Evolutionary conservation across 352 stramenopile genomes (phyloP).

Genomic region (Pythium guiyangense): DNA sequence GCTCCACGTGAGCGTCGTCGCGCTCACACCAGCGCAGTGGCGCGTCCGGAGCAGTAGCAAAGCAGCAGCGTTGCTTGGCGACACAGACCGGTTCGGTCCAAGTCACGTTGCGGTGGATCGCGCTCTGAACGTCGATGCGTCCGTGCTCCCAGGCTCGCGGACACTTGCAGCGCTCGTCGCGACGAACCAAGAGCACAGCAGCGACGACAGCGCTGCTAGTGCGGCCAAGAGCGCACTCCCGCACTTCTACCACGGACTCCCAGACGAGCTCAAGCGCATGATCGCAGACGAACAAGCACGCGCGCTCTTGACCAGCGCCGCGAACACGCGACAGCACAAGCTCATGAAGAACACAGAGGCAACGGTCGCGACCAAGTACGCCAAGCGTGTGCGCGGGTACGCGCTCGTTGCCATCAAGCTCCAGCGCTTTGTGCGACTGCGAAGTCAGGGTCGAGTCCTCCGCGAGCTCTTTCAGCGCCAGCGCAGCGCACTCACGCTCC

Average conservation of each 20-base stretch:
- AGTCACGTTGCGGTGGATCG: conserved; percentile 54
- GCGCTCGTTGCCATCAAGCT: conserved; percentile 39
- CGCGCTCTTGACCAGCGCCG: conserved; percentile 5
- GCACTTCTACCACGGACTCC: conserved; percentile 75
- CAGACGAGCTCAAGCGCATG: conserved; percentile 67
- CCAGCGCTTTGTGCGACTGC: conserved; percentile 42
- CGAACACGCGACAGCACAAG: conserved; percentile 18
- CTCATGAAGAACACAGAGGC: conserved; percentile 55
- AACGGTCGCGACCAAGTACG: conserved; percentile 48
- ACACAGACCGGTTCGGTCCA: conserved; percentile 50
- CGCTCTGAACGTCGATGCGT: conserved; percentile 28
- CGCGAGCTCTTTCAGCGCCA: conserved; percentile 37
- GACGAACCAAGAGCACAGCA: conserved; percentile 32
- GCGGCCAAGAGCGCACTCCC: conserved; percentile 30
- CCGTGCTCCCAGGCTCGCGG: conserved; percentile 27
- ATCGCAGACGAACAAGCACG: conserved; percentile 53
- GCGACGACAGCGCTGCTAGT: background rate
- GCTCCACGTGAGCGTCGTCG: conserved; percentile 35
- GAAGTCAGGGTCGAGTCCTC: conserved; percentile 43
- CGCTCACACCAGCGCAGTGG: conserved; percentile 50
- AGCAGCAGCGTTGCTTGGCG: conserved; percentile 6
- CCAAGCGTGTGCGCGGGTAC: conserved; percentile 50
- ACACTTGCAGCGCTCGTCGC: conserved; percentile 33
- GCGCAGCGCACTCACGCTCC: conserved; percentile 38
- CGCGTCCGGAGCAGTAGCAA: conserved; percentile 9